Conservation (phyloP, 2,329 filamentous ascomycete species). For the Lachnellula willkommii region DNA sequence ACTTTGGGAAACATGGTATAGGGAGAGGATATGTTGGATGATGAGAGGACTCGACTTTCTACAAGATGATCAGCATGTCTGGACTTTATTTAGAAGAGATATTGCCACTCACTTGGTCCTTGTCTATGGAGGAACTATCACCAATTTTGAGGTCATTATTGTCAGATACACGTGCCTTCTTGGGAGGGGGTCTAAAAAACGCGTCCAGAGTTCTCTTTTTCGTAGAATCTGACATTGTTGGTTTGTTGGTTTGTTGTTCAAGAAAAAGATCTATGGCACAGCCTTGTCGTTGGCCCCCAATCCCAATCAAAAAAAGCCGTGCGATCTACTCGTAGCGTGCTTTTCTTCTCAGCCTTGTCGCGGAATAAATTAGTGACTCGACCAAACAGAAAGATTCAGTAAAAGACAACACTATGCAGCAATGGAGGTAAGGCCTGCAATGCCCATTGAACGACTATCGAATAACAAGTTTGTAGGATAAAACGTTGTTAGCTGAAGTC, state of each 20-base stretch:
- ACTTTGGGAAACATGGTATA: slow-evolving; percentile 40
- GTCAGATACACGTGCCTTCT: slow-evolving; percentile 33
- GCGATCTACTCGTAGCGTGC: neutral
- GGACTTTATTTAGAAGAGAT: neutral
- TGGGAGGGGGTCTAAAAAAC: slow-evolving; percentile 55
- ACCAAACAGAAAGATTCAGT: slow-evolving; percentile 1
- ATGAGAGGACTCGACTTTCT: slow-evolving; percentile 26
- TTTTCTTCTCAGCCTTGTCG: slow-evolving; percentile 11
- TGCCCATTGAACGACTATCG: neutral
- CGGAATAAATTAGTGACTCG: slow-evolving; percentile 1
- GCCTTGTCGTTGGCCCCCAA: slow-evolving; percentile 6
- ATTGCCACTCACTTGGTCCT: slow-evolving; percentile 6
- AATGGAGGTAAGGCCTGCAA: slow-evolving; percentile 21
- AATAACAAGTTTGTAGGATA: slow-evolving; percentile 13
- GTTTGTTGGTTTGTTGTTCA: neutral
- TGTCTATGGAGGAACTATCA: neutral
- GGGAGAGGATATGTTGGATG: slow-evolving; percentile 48
- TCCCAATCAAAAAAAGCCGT: neutral
- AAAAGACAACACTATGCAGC: slow-evolving; percentile 19
- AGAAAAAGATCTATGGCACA: neutral
- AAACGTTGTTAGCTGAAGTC: slow-evolving; percentile 9
- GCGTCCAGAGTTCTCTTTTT: slow-evolving; percentile 61
- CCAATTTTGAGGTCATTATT: neutral
- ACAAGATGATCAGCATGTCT: neutral
- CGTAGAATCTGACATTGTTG: slow-evolving; percentile 28